Conservation (phyloP, 192 early-diverging fungal species). For the Coemansia sp. region DNA sequence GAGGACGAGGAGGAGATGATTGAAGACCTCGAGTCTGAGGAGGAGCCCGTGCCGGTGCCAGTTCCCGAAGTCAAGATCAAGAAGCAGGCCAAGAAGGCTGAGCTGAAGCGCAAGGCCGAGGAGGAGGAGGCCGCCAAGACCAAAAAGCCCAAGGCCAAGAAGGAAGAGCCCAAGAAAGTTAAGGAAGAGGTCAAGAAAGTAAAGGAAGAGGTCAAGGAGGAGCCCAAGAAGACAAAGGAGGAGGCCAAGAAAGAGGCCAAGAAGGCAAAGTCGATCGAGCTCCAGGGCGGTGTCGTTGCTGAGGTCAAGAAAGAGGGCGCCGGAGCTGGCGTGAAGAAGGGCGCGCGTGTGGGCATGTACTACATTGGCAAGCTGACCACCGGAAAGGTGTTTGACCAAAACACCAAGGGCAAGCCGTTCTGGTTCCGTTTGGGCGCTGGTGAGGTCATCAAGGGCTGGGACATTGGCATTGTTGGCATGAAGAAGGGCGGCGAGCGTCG, state of each 20-base stretch:
- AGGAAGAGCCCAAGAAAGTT: slow-evolving; percentile 20
- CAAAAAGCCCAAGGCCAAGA: slow-evolving; percentile 48
- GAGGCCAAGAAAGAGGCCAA: slow-evolving; percentile 41
- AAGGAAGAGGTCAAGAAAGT: slow-evolving; percentile 12
- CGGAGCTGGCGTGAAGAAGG: slow-evolving; percentile 66
- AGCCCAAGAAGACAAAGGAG: slow-evolving; percentile 44
- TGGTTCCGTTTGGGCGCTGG: slow-evolving; percentile 81
- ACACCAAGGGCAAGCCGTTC: slow-evolving; percentile 88
- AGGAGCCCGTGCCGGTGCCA: slow-evolving; percentile 29
- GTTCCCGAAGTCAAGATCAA: slow-evolving; percentile 54
- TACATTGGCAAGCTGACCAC: slow-evolving; percentile 91
- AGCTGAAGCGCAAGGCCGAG: slow-evolving; percentile 35
- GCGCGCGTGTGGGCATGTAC: slow-evolving; percentile 71
- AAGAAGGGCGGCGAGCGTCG: slow-evolving; percentile 87
- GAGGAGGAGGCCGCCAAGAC: slow-evolving; percentile 24
- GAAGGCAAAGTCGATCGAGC: slow-evolving; percentile 40
- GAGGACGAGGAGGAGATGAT: slow-evolving; percentile 48
- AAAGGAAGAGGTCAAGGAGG: slow-evolving; percentile 11
- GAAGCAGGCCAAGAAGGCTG: slow-evolving; percentile 53
- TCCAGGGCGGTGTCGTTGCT: slow-evolving; percentile 75
- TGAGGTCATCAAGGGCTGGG: slow-evolving; percentile 98
- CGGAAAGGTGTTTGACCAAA: slow-evolving; percentile 97
- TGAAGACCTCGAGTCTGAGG: slow-evolving; percentile 35
- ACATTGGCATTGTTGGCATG: slow-evolving; percentile 88
- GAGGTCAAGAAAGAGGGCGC: slow-evolving; percentile 73